Evolutionary conservation across 176 grass and related monocot genomes (phyloP), one percentile per base, ranked within the genome.

Genomic region (Oryza officinalis): DNA sequence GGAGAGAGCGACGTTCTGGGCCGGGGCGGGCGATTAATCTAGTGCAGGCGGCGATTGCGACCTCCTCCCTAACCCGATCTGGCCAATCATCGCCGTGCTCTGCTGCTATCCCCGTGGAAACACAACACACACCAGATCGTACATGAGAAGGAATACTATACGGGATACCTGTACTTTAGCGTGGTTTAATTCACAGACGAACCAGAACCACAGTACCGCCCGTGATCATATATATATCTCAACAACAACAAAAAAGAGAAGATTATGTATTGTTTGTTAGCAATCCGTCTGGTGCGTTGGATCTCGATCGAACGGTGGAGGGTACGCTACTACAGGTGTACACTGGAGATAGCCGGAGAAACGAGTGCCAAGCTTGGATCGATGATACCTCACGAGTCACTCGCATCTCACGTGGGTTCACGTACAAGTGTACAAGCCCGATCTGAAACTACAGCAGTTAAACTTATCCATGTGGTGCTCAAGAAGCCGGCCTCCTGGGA

Each of bases 41-140:
- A 85, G 74, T 76, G 84, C 63, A 71, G 89, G 80, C 84, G 54
- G 90, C 83, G 87, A 90, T 84, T 2, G 77, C 75, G 87, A 88
- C 87, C 8, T 13, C 35, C 47, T 74, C 85, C 81, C 89, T 86
- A 94, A 91, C 90, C 84, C 84, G 54, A 65, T 83, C 88, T 65
- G 80, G 49, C 84, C 80, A 90, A 83, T 87, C 84, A 87, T 79
- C 46, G 50, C 20, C 66, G 0, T 0, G 25, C 27, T 31, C 15
- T 3, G 10, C 31, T 54, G 14, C 47, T 50, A 41, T 71, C 37
- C 80, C 33, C 49, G 27, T 81, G 77, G 22, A 25, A 63, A 27
- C 54, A 15, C 54, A 37, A 10, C 18, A 31, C 84, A 87, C 50
- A 57, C 18, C 18, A 7, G 50, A 22, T 22, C 1, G n/a, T 61